Conservation (phyloP, 1,284 basidiomycete genomes). For the Omphalotus olearius region DNA sequence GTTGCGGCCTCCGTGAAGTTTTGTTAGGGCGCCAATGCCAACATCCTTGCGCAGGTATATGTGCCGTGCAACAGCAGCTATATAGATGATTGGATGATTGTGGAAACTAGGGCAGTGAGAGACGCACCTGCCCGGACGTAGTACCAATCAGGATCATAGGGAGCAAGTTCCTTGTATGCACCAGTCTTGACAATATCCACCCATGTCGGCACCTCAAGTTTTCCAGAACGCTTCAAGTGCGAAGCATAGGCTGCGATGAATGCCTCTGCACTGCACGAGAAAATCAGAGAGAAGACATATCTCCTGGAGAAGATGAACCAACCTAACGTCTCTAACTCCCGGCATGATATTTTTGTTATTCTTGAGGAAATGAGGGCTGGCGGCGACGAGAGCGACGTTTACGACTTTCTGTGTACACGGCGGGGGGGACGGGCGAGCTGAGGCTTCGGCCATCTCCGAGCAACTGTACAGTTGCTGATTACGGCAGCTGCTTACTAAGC, state of each 20-base stretch:
- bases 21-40: constrained; percentile 92
- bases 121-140: constrained; percentile 92
- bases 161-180: constrained; percentile 96
- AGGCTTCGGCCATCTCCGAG: constrained; percentile 33
- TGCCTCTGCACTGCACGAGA: constrained; percentile 67
- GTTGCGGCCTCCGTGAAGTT: constrained; percentile 97
- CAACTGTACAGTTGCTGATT: constrained; percentile 43
- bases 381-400: constrained; percentile 42
- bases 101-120: not conserved
- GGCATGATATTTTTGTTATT: constrained; percentile 73
- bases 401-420: constrained; percentile 33
- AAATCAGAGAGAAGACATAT: not conserved
- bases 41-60: constrained; percentile 99
- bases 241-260: constrained; percentile 92
- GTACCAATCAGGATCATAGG: constrained; percentile 99
- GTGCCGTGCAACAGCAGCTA: constrained; percentile 96
- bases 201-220: constrained; percentile 99
- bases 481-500: constrained; percentile 30
- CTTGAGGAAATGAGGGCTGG: constrained; percentile 23
- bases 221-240: constrained; percentile 94
- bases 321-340: constrained; percentile 91
- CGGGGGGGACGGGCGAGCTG: constrained; percentile 17
- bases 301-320: constrained; percentile 23
- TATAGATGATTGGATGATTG: constrained; percentile 10
- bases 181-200: constrained; percentile 99